These are phyloP conservation scores for Fusarium pseudonygamai DNA, from an alignment of 2,329 filamentous ascomycete species.

Conservation along the genomic window DNA sequence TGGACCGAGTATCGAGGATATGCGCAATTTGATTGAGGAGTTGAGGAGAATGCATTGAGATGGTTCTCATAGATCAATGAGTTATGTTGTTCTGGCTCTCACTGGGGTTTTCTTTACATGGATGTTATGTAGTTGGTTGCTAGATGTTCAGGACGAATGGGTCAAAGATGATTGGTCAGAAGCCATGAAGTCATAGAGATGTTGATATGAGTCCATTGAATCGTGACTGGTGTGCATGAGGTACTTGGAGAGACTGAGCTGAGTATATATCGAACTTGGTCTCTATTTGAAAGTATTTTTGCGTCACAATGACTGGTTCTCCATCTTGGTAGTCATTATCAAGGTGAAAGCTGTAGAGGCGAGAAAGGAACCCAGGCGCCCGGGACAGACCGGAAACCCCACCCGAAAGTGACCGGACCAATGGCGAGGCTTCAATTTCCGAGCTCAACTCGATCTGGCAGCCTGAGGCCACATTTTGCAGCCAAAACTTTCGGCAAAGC, in stretches of 20 bases:
- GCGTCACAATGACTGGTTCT: background rate
- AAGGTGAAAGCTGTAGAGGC: slow-evolving; percentile 23
- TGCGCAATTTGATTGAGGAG: slow-evolving; percentile 70
- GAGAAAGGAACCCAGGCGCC: slow-evolving; percentile 29
- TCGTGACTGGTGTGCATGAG: background rate
- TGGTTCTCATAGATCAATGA: background rate
- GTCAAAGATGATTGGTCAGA: slow-evolving; percentile 37
- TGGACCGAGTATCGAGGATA: slow-evolving; percentile 69
- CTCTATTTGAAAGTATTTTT: background rate
- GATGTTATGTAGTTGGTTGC: background rate
- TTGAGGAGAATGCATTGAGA: slow-evolving; percentile 68
- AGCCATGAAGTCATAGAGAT: background rate
- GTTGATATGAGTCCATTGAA: slow-evolving; percentile 23
- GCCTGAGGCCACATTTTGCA: slow-evolving; percentile 56
- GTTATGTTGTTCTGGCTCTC: background rate
- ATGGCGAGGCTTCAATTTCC: slow-evolving; percentile 60
- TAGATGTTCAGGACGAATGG: slow-evolving; percentile 38
- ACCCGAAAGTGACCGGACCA: slow-evolving; percentile 48
- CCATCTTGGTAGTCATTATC: background rate
- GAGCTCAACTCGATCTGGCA: slow-evolving; percentile 48
- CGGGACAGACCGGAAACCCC: slow-evolving; percentile 47
- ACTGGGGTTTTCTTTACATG: background rate
- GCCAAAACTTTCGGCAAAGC: slow-evolving; percentile 56
- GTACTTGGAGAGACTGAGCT: background rate
- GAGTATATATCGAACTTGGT: background rate